Percentiles rank a stretch among this genome's conserved stretches.
Conservation (phyloP, 257 asterid genomes). For the Penstemon newberryi region DNA sequence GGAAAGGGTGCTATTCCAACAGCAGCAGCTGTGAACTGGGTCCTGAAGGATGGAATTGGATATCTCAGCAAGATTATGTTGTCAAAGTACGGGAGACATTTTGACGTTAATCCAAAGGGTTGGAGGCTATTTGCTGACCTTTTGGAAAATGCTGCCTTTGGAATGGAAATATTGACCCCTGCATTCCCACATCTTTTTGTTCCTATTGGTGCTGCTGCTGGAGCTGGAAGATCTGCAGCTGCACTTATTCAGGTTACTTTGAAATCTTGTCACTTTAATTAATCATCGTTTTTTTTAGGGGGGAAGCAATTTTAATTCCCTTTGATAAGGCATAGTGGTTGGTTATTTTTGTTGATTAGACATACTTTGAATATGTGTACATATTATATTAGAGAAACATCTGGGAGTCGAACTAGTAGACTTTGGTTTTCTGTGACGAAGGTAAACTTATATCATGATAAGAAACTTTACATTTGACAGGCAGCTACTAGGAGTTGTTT, state of each 20-base stretch:
- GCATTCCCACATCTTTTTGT: slow-evolving; percentile 97
- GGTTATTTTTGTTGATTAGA: too few species aligned
- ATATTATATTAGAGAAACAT: slow-evolving; percentile 15
- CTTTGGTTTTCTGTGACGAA: slow-evolving; percentile 13
- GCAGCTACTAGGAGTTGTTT: slow-evolving; percentile 98
- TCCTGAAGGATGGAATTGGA: slow-evolving; percentile 96
- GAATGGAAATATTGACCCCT: slow-evolving; percentile 90
- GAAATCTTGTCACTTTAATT: background rate
- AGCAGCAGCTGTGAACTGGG: slow-evolving; percentile 98
- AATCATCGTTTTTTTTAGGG: too few species aligned
- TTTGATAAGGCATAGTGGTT: too few species aligned
- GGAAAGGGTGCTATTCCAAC: slow-evolving; percentile 99
- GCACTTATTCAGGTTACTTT: slow-evolving; percentile 78
- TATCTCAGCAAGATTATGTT: slow-evolving; percentile 85
- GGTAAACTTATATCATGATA: background rate
- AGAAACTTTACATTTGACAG: slow-evolving; percentile 45
- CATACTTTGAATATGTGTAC: background rate
- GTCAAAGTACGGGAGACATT: slow-evolving; percentile 92
- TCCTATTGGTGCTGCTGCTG: slow-evolving; percentile 92
- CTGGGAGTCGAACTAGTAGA: background rate
- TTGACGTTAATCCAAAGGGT: slow-evolving; percentile 94
- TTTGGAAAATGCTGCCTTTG: slow-evolving; percentile 92
- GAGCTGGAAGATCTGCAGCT: slow-evolving; percentile 97
- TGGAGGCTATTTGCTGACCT: slow-evolving; percentile 98
- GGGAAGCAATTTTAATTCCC: background rate